These are phyloP conservation scores for Zoysia pacifica DNA, from an alignment of 176 grass and related monocot species.

Conservation along the genomic window DNA sequence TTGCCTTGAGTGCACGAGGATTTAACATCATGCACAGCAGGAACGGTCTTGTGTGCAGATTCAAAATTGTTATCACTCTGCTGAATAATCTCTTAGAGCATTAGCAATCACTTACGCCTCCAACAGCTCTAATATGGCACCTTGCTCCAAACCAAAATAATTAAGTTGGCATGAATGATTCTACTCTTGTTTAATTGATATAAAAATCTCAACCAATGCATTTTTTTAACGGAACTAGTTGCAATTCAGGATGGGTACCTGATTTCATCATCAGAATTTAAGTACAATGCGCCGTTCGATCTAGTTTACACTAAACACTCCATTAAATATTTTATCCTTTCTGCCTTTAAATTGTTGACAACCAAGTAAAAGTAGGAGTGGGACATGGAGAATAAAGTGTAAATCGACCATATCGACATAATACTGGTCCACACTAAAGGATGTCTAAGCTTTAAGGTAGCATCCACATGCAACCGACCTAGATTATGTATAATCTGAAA, in stretches of 20 bases:
- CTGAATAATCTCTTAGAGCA: conserved; percentile 4
- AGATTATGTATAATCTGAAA: conserved; percentile 54
- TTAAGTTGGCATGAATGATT: background rate
- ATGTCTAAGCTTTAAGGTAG: conserved; percentile 70
- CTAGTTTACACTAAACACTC: conserved; percentile 29
- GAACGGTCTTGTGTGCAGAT: conserved; percentile 4
- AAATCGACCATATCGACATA: conserved; percentile 63
- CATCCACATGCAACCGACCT: conserved; percentile 61
- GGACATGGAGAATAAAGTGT: conserved; percentile 74
- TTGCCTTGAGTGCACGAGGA: conserved; percentile 4
- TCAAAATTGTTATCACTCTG: background rate
- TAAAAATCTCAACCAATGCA: conserved; percentile 1
- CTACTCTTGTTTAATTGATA: conserved; percentile 1
- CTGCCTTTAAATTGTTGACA: conserved; percentile 29
- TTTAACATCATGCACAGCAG: background rate
- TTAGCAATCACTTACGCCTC: background rate
- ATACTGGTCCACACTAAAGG: conserved; percentile 49
- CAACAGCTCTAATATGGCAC: background rate
- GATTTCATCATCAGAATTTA: background rate
- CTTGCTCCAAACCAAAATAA: background rate
- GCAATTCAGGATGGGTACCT: background rate
- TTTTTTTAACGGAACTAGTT: background rate
- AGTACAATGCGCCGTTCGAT: background rate
- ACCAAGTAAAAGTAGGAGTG: conserved; percentile 39
- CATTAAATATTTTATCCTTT: conserved; percentile 19